Evolutionary conservation across 2,329 filamentous ascomycete genomes (phyloP), one percentile per base, ranked within the genome.

Genomic region (Ambrosiella xylebori): DNA sequence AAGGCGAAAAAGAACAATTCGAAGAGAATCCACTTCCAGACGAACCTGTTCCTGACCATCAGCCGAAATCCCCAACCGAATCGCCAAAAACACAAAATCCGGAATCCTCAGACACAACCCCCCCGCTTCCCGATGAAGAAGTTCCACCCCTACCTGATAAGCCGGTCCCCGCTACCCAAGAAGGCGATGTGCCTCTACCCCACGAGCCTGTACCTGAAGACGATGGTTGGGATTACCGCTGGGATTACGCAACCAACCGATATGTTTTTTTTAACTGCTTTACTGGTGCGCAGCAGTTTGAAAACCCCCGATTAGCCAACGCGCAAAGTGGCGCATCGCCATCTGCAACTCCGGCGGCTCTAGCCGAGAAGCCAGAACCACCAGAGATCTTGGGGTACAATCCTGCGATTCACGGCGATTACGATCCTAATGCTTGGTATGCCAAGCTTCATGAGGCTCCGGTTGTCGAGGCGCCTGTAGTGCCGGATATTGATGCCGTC

Each of bases 381-480:
- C 61, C 13, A 3, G 56, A 66, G 12, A 59, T 65, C 1, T 61
- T 65, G 1, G 89, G 91, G 61, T 98, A 98, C 73, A 95, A 97
- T 67, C 93, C 93, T 1, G 86, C 88, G 27, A 91, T 98, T 51
- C 93, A 98, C 68, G 93, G 93, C 64, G 86, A 90, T 72, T 98
- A 96, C 73, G 93, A 98, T 66, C 89, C 90, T 3, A 93, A 84
- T 61, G 91, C 93, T n/a, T 86, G 89, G 73, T 98, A 98, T 68
- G 91, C 93, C 9, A 78, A 86, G 66, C 12, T 61, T 9, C 68
- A 76, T 50, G 69, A 73, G 61, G 36, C 69, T 6, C 65, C 68
- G 0, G 57, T 61, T 39, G 56, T 58, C 39, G 62, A 62, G 11
- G 61, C 67, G 12, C 63, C 64, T 4, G 59, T 64, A 59, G 70